Conservation (phyloP, 345 rosid species). For the Ailanthus altissimus region DNA sequence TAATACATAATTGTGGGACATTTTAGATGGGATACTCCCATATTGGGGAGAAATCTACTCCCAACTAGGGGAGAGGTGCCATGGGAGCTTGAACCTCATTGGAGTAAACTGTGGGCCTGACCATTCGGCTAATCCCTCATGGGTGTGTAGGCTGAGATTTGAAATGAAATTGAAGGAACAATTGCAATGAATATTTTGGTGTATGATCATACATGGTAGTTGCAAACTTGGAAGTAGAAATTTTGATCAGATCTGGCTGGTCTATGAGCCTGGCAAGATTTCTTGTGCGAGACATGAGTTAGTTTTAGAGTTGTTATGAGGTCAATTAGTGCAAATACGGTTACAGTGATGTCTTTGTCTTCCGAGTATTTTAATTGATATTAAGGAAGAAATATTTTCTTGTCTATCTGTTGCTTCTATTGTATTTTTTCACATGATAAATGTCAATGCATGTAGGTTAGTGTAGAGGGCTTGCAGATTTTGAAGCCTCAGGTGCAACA, state of each 20-base stretch:
- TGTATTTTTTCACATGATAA: not conserved
- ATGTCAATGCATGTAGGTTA: conserved; percentile 50
- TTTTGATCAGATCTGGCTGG: too few relatives aligned
- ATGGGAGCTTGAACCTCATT: not conserved
- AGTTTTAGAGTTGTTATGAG: not conserved
- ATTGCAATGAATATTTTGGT: not conserved
- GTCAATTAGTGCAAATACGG: not conserved
- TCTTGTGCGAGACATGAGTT: not conserved
- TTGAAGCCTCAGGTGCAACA: conserved; percentile 68
- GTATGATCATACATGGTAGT: not conserved
- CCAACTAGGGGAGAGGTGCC: not conserved
- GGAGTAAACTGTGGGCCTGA: too few relatives aligned
- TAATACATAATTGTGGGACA: not conserved
- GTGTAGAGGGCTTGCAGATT: conserved; percentile 78
- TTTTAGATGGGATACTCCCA: too few relatives aligned
- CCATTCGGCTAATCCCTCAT: too few relatives aligned
- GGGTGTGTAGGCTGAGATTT: conserved; percentile 3
- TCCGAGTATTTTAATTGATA: conserved; percentile 5
- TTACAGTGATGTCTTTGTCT: not conserved
- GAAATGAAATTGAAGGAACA: not conserved
- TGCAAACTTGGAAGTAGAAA: not conserved
- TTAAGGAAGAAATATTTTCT: not conserved
- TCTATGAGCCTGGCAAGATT: not conserved
- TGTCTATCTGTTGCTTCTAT: conserved; percentile 13
- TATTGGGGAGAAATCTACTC: not conserved